These are phyloP conservation scores for Colletotrichum plurivorum DNA, from an alignment of 2,329 filamentous ascomycete genomes.

Conservation along the genomic window DNA sequence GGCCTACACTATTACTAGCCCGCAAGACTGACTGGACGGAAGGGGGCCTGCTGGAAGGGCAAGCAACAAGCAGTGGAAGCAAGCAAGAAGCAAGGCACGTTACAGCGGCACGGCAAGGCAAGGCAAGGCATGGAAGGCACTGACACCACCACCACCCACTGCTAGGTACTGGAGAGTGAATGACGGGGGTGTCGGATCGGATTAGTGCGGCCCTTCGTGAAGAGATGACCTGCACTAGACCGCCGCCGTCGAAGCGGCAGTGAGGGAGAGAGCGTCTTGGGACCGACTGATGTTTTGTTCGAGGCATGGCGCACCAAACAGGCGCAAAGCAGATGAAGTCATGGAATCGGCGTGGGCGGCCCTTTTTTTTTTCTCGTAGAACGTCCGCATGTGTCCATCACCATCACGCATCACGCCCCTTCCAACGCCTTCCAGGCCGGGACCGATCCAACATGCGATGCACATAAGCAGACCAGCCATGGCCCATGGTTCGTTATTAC, in stretches of 20 bases:
- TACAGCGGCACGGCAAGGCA: not conserved
- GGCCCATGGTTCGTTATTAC: not conserved
- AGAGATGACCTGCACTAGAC: slow-evolving; percentile 21
- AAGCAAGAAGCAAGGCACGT: slow-evolving; percentile 7
- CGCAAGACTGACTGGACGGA: not conserved
- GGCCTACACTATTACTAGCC: too few species aligned
- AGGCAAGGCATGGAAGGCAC: slow-evolving; percentile 18
- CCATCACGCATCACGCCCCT: too few species aligned
- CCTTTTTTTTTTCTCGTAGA: too few species aligned
- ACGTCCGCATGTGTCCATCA: too few species aligned
- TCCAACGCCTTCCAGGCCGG: not conserved
- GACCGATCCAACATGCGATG: not conserved
- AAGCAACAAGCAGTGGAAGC: too few species aligned
- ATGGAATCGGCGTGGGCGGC: too few species aligned
- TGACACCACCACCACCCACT: slow-evolving; percentile 10
- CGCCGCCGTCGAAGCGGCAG: slow-evolving; percentile 32
- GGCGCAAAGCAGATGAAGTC: too few species aligned
- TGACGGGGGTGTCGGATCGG: slow-evolving; percentile 21
- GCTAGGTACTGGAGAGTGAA: not conserved
- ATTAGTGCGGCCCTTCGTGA: slow-evolving; percentile 24
- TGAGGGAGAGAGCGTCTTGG: slow-evolving; percentile 8
- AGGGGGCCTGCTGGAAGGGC: not conserved
- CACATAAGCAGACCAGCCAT: not conserved
- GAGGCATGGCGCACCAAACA: slow-evolving; percentile 9
- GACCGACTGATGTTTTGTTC: slow-evolving; percentile 19